Evolutionary conservation across 75 land plant species (phyloP).

Genomic region (Adiantum capillusveneris): DNA sequence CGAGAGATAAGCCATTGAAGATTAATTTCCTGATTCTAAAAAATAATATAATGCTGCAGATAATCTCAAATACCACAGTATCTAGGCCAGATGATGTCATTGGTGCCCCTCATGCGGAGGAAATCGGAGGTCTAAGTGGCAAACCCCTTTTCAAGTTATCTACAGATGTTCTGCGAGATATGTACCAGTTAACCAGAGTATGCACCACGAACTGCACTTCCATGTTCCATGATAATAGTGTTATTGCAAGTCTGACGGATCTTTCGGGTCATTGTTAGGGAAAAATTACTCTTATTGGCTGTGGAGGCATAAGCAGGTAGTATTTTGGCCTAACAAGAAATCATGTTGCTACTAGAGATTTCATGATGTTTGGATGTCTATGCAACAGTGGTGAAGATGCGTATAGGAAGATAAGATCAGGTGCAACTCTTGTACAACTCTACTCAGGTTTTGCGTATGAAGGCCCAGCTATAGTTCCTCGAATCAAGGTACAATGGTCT

Average conservation of each 20-base stretch:
- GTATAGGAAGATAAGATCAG: conserved; percentile 87
- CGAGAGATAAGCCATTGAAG: no score
- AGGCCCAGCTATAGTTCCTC: conserved; percentile 92
- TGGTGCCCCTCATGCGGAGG: conserved; percentile 56
- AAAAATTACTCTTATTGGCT: conserved; percentile 67
- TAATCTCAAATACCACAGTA: conserved; percentile 89
- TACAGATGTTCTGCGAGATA: conserved; percentile 70
- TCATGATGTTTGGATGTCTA: neutral
- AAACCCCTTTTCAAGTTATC: conserved; percentile 82
- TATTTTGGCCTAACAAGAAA: no score
- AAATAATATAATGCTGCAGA: no score
- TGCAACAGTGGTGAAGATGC: conserved; percentile 91
- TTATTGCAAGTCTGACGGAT: no score
- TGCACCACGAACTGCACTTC: neutral
- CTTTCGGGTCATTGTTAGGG: conserved; percentile 32
- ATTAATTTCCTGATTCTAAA: no score
- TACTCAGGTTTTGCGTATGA: conserved; percentile 92
- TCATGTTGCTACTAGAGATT: neutral
- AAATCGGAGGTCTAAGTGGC: conserved; percentile 93
- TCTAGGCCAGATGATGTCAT: conserved; percentile 78
- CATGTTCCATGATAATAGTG: no score
- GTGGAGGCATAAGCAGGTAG: conserved; percentile 96
- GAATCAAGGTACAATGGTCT: conserved; percentile 94
- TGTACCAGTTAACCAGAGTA: conserved; percentile 92
- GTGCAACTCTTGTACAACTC: conserved; percentile 91